These are phyloP conservation scores for Jackrogersella minutella DNA, from an alignment of 495 filamentous ascomycete species.

Conservation along the genomic window DNA sequence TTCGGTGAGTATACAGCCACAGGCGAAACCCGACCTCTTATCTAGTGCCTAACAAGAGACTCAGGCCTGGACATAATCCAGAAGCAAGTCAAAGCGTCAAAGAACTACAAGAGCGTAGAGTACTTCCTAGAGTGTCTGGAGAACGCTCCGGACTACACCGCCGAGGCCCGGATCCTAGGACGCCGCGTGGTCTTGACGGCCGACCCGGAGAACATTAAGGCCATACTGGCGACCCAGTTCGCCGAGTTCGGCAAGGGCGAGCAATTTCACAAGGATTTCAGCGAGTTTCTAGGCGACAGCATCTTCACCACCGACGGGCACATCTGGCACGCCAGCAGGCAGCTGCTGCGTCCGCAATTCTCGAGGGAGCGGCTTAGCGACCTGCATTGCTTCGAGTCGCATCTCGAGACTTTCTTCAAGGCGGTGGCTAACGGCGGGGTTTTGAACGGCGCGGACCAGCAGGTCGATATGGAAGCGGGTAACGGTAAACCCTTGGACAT, in stretches of 20 bases:
- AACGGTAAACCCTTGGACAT: slow-evolving; percentile 69
- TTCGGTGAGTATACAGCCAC: slow-evolving; percentile 33
- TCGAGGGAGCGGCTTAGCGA: slow-evolving; percentile 81
- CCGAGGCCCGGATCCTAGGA: slow-evolving; percentile 65
- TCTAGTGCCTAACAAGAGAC: slow-evolving; percentile 29
- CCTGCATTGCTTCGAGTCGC: slow-evolving; percentile 79
- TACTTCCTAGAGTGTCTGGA: slow-evolving; percentile 65
- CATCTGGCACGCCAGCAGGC: slow-evolving; percentile 74
- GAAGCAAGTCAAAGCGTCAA: slow-evolving; percentile 58
- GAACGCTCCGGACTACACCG: slow-evolving; percentile 56
- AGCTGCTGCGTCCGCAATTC: slow-evolving; percentile 85
- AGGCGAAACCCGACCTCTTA: not conserved
- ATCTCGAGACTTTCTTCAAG: slow-evolving; percentile 70
- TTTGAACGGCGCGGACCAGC: slow-evolving; percentile 51
- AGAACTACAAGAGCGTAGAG: slow-evolving; percentile 62
- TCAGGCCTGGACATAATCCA: slow-evolving; percentile 70
- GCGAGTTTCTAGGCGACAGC: no score
- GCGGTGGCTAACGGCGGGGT: slow-evolving; percentile 66
- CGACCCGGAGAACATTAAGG: slow-evolving; percentile 77
- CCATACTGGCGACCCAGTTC: slow-evolving; percentile 72
- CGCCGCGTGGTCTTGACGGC: slow-evolving; percentile 62
- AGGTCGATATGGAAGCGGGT: slow-evolving; percentile 54
- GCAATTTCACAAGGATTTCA: slow-evolving; percentile 18
- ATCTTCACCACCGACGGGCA: slow-evolving; percentile 23
- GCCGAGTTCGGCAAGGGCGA: no score